These are phyloP conservation scores for Penicillium fimorum DNA, from an alignment of 495 filamentous ascomycete species.

Conservation along the genomic window DNA sequence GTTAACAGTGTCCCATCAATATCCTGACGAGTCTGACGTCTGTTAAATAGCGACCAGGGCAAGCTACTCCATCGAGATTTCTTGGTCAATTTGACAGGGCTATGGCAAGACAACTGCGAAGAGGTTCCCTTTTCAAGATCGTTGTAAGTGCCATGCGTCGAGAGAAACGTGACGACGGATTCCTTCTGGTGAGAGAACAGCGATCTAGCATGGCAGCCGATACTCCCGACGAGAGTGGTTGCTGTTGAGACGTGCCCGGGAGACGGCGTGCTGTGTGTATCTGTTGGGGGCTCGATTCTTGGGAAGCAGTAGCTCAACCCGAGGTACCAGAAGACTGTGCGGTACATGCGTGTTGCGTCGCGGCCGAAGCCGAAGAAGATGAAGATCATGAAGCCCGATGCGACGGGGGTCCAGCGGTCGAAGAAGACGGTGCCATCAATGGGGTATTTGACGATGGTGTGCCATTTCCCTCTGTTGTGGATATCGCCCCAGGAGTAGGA, in stretches of 20 bases:
- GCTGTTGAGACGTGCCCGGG: constrained; percentile 10
- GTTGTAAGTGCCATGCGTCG: constrained; percentile 7
- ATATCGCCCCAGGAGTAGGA: constrained; percentile 54
- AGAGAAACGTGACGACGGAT: neutral
- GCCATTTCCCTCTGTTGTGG: constrained; percentile 55
- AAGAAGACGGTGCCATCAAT: constrained; percentile 53
- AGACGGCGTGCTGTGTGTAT: constrained; percentile 7
- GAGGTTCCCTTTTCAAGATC: constrained; percentile 31
- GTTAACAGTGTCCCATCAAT: constrained; percentile 19
- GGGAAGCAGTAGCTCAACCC: constrained; percentile 32
- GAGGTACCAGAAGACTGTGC: constrained; percentile 35
- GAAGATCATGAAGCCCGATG: constrained; percentile 61
- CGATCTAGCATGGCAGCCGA: constrained; percentile 26
- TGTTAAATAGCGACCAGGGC: constrained; percentile 17
- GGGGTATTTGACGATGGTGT: constrained; percentile 59
- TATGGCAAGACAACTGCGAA: neutral
- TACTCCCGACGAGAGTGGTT: constrained; percentile 22
- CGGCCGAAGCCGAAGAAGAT: constrained; percentile 77
- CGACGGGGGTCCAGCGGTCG: constrained; percentile 67
- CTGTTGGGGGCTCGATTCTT: constrained; percentile 11
- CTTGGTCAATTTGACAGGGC: neutral
- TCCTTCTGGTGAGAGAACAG: constrained; percentile 26
- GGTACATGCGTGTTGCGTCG: constrained; percentile 75
- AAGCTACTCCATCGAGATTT: constrained; percentile 19
- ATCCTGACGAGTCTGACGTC: constrained; percentile 1